Base-by-base conservation (phyloP, 169 alveolate species). In the Eimeria brunetti region DNA sequence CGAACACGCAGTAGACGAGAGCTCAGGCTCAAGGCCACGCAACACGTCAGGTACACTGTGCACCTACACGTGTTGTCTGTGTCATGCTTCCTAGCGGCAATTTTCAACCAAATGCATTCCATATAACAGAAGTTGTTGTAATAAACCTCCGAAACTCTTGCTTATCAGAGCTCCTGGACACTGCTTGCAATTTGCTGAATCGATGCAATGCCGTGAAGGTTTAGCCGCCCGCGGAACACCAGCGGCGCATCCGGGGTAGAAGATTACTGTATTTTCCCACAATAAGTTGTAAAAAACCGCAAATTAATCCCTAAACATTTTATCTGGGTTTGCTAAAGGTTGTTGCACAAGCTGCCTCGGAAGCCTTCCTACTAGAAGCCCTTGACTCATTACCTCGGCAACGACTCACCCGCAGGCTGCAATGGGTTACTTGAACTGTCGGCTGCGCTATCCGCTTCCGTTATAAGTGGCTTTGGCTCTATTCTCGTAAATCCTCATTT, bases 341-440 rank as follows among this genome's bases (percentile, higher is more conserved):
- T 73, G 33, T 38, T 38, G 30, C 20, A 38, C 53, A 2, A 38
- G 18, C 14, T 73, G 53, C 18, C 83, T 73, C 53, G 20, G 33
- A 0, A 18, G 53, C 20, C 38, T 20, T 30, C 51, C 56, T n/a
- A 73, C 83, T 44, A 20, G 62, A 22, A 46, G 67, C 88, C 88
- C 88, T 49, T 46, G 46, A 38, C 46, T 69, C 18, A 20, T 22
- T 73, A 41, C 18, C 88, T 78, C 69, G 38, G 67, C 30, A 64
- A 44, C 88, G 88, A 49, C 88, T 78, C 88, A 67, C 69, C 88
- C 27, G 88, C 16, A 46, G 67, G 44, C 64, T 78, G 64, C 88
- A 51, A 64, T n/a, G 88, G 49, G 64, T n/a, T 11, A 51, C 44
- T n/a, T 64, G 38, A 46, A n/a, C 67, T n/a, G 88, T 78, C 88